Base-by-base conservation (phyloP, 1,284 basidiomycete genomes). In the Leccinum fallax region DNA sequence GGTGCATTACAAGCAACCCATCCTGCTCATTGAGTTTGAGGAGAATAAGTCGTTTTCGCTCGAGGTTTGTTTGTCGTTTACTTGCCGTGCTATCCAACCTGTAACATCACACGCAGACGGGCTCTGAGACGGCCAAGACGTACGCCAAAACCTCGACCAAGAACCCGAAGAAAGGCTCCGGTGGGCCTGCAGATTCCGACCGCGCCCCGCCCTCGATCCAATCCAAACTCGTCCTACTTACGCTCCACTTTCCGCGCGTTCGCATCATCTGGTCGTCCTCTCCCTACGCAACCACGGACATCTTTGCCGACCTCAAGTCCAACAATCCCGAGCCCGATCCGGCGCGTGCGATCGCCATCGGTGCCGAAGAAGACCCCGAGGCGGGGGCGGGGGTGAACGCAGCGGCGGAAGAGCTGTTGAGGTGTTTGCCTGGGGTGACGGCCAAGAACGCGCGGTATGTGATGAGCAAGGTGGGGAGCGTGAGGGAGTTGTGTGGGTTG, bases 211-310 rank as follows among this genome's bases (percentile, higher is more conserved):
- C 79, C 1, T 72, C 86, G 55, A 81, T 97, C 15, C 95, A 98
- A 76, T 88, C 93, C 24, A 98, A 98, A 72, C 85, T 99, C 34
- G 93, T 94, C 21, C 83, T 99, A 13, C 85, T 99, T 2, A 91
- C 92, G 0, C 84, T 97, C 10, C 84, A 92, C 11, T 99, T 98
- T 73, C 95, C 95, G 0, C 89, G 93, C 19, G 80, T 99, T 3
- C 88, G 94, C 34, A 92, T 98, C 71, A 92, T 99, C 70, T 99
- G 97, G 97, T 97, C 95, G 0, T 95, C 94, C 2, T 98, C 95
- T 2, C 95, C 97, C 0, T 94, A 94, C 69, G 90, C 94, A 28
- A 96, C 94, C 0, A 86, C 95, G 0, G 90, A 95, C 65, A 95
- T 98, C 60, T 96, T 98, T 78, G 87, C 86, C 53, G 97, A 98